Conservation (phyloP, 306 rosid genomes). For the Inga oerstediana region DNA sequence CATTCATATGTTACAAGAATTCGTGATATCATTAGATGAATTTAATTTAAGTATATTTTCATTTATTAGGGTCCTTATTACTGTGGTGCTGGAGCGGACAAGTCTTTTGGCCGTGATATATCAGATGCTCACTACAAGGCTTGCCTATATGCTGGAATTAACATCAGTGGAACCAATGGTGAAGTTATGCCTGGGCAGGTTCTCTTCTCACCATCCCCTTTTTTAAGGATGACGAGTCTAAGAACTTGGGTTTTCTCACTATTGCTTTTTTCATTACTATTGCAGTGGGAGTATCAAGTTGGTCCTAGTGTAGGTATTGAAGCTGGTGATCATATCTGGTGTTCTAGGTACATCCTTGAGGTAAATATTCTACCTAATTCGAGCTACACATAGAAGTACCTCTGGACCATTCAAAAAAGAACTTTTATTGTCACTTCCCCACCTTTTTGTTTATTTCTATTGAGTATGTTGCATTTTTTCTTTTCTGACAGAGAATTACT, state of each 20-base stretch:
- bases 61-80: constrained; percentile 88
- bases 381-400: neutral
- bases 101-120: constrained; percentile 98
- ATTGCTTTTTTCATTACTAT: constrained; percentile 24
- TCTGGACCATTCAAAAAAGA: constrained; percentile 24
- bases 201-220: constrained; percentile 31
- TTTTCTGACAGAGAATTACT: constrained; percentile 83
- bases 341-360: constrained; percentile 94
- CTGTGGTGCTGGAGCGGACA: constrained; percentile 94
- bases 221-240: constrained; percentile 28
- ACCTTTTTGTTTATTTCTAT: constrained; percentile 17
- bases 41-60: constrained; percentile 2
- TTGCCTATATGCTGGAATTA: constrained; percentile 94
- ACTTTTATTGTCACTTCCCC: neutral
- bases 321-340: constrained; percentile 93
- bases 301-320: constrained; percentile 99
- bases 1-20: constrained; percentile 27
- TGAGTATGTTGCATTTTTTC: constrained; percentile 17
- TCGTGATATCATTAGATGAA: constrained; percentile 5
- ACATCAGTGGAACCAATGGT: constrained; percentile 96
- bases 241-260: constrained; percentile 30
- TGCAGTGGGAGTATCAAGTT: constrained; percentile 99
- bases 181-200: constrained; percentile 99
- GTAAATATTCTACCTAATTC: constrained; percentile 53
- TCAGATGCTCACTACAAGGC: constrained; percentile 99